Conservation (phyloP, 1,284 basidiomycete genomes). For the Stereum hirsutum region DNA sequence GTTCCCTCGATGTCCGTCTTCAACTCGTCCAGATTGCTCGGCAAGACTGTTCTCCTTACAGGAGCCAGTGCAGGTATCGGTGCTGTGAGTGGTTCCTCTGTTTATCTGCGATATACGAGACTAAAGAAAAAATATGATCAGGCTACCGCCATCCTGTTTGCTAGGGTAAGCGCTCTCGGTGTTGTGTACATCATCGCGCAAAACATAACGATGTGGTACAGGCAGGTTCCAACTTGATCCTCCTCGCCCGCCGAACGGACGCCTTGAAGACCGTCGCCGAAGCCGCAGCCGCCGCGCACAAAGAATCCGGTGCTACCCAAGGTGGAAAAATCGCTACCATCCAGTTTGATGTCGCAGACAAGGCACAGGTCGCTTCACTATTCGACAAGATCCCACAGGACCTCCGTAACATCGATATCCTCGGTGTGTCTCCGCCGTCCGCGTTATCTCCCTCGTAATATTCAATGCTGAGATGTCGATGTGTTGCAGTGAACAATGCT, state of each 20-base stretch:
- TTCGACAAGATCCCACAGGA: constrained; percentile 62
- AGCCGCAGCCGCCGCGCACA: constrained; percentile 61
- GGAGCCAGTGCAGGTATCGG: constrained; percentile 83
- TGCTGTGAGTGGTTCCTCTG: constrained; percentile 36
- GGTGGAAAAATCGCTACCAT: constrained; percentile 65
- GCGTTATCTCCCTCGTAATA: too few species aligned
- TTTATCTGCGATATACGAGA: neutral
- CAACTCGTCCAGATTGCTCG: constrained; percentile 65
- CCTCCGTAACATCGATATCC: constrained; percentile 62
- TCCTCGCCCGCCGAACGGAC: constrained; percentile 62
- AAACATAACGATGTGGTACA: constrained; percentile 16
- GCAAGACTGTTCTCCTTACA: constrained; percentile 83
- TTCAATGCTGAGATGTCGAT: neutral
- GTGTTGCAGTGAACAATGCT: constrained; percentile 69
- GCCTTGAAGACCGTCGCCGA: constrained; percentile 55
- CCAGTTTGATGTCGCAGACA: constrained; percentile 71
- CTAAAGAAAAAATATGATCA: constrained; percentile 18
- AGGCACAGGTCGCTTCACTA: constrained; percentile 53
- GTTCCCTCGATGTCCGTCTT: constrained; percentile 59
- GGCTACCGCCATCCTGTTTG: constrained; percentile 81
- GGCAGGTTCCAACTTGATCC: constrained; percentile 74
- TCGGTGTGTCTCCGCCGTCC: constrained; percentile 40
- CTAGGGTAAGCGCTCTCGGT: constrained; percentile 40
- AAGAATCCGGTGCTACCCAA: constrained; percentile 58
- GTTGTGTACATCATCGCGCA: neutral